Conservation (phyloP, 192 early-diverging fungal species). For the Coemansia sp. region DNA sequence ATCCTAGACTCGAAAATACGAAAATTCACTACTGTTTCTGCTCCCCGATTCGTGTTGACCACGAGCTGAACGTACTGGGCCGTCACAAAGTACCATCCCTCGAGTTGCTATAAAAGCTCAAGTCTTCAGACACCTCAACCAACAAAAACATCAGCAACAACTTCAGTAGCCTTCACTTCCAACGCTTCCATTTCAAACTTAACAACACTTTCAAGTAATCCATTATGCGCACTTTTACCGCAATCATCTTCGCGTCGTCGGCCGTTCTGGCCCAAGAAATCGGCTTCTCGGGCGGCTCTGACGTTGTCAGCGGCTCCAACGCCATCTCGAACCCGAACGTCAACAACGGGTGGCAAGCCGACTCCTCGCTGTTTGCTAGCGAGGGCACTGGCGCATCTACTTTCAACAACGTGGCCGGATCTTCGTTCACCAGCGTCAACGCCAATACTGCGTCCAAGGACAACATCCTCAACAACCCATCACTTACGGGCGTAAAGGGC, state of each 20-base stretch:
- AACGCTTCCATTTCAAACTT: no score
- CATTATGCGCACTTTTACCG: constrained; percentile 43
- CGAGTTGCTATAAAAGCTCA: no score
- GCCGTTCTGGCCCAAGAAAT: constrained; percentile 39
- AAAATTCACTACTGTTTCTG: no score
- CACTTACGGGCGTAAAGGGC: constrained; percentile 28
- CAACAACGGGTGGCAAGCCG: constrained; percentile 52
- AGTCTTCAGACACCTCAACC: no score
- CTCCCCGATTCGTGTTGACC: no score
- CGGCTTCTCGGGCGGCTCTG: constrained; percentile 29
- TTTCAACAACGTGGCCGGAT: constrained; percentile 47
- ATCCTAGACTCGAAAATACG: no score
- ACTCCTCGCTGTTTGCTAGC: constrained; percentile 33
- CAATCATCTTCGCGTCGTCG: constrained; percentile 33
- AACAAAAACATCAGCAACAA: no score
- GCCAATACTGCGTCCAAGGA: constrained; percentile 45
- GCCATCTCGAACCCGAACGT: constrained; percentile 49
- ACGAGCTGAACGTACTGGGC: no score
- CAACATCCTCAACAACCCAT: constrained; percentile 52
- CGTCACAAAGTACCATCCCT: no score
- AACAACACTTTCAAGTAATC: neutral
- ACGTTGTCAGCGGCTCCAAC: constrained; percentile 30
- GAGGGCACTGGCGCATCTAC: constrained; percentile 7
- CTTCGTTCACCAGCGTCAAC: constrained; percentile 44
- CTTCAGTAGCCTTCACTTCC: no score